Percentiles rank a stretch among this genome's conserved stretches.
phyloP scores from a whole-genome alignment of 2,329 filamentous ascomycete species.

The Huntiella savannae region DNA sequence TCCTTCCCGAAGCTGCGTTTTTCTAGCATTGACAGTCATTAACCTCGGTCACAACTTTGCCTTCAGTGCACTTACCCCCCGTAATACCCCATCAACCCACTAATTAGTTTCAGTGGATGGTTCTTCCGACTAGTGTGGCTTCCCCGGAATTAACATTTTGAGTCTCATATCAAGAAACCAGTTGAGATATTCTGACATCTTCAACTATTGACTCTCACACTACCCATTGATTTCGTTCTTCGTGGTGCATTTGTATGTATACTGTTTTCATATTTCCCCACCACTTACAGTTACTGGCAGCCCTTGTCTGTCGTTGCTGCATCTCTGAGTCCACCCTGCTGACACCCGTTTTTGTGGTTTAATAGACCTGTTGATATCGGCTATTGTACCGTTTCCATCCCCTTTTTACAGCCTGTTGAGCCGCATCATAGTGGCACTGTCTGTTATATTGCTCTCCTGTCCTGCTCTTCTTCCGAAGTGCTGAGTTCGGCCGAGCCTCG shows the following conservation, averaged over 20 bases:
- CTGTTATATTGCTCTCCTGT: not conserved
- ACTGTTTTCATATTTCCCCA: no score
- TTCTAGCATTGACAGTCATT: conserved; percentile 1
- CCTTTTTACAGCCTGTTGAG: no score
- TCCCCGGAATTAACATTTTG: not conserved
- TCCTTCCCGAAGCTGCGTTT: conserved; percentile 8
- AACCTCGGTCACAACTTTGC: conserved; percentile 2
- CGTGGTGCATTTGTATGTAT: no score
- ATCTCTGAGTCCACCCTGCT: no score
- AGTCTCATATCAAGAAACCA: not conserved
- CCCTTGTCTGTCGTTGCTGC: no score
- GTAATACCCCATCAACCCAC: not conserved
- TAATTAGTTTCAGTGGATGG: not conserved
- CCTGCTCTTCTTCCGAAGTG: conserved; percentile 4
- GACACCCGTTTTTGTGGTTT: no score
- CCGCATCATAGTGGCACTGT: no score
- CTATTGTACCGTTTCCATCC: no score
- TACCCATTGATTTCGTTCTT: no score
- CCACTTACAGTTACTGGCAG: no score
- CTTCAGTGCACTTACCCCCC: not conserved
- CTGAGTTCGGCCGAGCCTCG: conserved; percentile 10
- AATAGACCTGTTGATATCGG: no score
- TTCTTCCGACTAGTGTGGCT: not conserved
- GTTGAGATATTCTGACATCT: not conserved
- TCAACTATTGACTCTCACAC: not conserved